These are phyloP conservation scores for Colletotrichum salicis DNA, from an alignment of 2,329 filamentous ascomycete species.

Conservation along the genomic window DNA sequence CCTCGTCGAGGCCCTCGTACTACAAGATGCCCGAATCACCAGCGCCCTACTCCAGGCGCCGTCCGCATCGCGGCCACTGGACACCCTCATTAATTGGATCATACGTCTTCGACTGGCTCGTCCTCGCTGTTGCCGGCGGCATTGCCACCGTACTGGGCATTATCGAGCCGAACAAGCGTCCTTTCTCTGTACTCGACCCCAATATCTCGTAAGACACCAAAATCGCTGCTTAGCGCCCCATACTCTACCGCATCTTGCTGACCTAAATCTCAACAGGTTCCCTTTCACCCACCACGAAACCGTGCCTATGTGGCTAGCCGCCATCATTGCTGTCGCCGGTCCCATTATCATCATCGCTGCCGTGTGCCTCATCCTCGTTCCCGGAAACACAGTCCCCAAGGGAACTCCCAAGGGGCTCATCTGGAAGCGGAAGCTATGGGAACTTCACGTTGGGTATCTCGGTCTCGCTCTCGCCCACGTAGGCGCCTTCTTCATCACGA, in stretches of 20 bases:
- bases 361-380: conserved; percentile 76
- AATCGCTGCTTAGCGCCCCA: conserved; percentile 8
- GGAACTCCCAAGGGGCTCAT: conserved; percentile 72
- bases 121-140: conserved; percentile 69
- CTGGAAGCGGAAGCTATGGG: conserved; percentile 89
- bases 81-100: conserved; percentile 60
- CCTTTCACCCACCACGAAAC: conserved; percentile 78
- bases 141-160: conserved; percentile 69
- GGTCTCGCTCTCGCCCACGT: conserved; percentile 80
- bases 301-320: conserved; percentile 73
- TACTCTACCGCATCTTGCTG: conserved; percentile 14
- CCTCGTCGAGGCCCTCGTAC: conserved; percentile 34
- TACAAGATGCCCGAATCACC: conserved; percentile 47
- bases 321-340: conserved; percentile 69
- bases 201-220: conserved; percentile 71
- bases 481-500: conserved; percentile 81
- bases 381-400: conserved; percentile 73
- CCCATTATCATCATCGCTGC: conserved; percentile 77
- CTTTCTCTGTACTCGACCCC: conserved; percentile 77
- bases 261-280: conserved; percentile 60
- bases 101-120: conserved; percentile 80
- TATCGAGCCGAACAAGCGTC: conserved; percentile 72
- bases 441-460: conserved; percentile 86
- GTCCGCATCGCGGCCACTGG: conserved; percentile 28
- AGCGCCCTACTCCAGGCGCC: conserved; percentile 24